A percentile compares a stretch with the other conserved stretches of the same genome.
Evolutionary conservation across 345 rosid species (phyloP).

Genomic region (Angophora floribunda): DNA sequence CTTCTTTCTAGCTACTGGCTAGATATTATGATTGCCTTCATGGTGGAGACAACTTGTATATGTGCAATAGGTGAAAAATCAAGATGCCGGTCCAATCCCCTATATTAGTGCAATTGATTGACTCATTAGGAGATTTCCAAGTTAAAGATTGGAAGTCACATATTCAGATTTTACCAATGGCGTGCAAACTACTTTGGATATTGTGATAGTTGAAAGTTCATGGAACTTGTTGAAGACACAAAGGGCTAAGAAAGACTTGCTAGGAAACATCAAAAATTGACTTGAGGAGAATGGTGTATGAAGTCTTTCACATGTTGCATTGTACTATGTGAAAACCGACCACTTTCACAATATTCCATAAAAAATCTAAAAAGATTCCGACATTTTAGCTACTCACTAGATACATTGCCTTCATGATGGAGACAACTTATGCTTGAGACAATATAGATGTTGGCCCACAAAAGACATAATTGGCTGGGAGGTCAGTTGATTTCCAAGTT

Average conservation of each 20-base stretch:
- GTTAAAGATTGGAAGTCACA: too few species aligned
- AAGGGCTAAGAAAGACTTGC: neutral
- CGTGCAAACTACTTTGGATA: neutral
- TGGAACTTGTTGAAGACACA: neutral
- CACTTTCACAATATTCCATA: neutral
- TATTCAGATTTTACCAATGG: neutral
- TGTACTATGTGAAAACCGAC: neutral
- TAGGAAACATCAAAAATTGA: neutral
- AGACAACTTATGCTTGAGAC: too few species aligned
- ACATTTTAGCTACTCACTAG: too few species aligned
- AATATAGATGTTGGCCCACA: too few species aligned
- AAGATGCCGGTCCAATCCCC: too few species aligned
- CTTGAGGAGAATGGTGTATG: fast-evolving
- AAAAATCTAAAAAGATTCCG: neutral
- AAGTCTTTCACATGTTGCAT: neutral
- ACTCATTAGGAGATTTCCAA: too few species aligned
- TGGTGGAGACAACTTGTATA: neutral
- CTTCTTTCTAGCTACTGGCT: neutral
- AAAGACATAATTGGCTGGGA: too few species aligned
- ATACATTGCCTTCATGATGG: too few species aligned
- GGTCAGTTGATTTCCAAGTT: too few species aligned
- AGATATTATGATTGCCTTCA: neutral
- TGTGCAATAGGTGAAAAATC: neutral
- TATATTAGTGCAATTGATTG: too few species aligned
- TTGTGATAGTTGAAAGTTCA: neutral